phyloP scores from a whole-genome alignment of 805 yeast genomes.

The Candida nitratophila region DNA sequence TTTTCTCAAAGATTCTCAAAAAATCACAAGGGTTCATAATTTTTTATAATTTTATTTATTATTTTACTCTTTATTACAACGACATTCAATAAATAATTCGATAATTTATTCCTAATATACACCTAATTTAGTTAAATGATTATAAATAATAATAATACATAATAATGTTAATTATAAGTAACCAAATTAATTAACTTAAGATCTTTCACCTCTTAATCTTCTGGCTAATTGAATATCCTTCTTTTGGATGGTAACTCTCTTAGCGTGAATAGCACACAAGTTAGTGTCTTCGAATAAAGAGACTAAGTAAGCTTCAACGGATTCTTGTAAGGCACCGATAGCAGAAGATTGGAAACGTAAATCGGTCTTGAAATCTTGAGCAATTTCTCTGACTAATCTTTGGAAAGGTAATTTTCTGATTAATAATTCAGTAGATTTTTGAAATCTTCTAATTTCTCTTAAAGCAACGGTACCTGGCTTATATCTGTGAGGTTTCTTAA shows the following conservation, averaged over 20 bases:
- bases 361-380: conserved; percentile 89
- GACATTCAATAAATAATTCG: background rate
- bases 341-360: conserved; percentile 97
- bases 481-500: conserved; percentile 92
- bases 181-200: conserved; percentile 33
- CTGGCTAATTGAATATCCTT: conserved; percentile 97
- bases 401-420: conserved; percentile 97
- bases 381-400: conserved; percentile 92
- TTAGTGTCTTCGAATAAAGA: conserved; percentile 96
- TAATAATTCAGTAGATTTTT: conserved; percentile 89
- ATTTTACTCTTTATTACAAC: background rate
- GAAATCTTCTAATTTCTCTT: conserved; percentile 97
- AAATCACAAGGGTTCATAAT: too few relatives aligned
- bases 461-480: conserved; percentile 96
- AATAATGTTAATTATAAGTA: background rate
- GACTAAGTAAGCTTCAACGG: conserved; percentile 96
- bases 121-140: background rate
- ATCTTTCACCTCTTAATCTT: conserved; percentile 96
- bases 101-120: conserved; percentile 1
- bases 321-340: conserved; percentile 95
- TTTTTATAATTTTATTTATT: too few relatives aligned
- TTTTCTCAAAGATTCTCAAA: too few relatives aligned
- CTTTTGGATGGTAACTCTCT: conserved; percentile 98
- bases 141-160: too few relatives aligned
- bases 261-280: conserved; percentile 98